These are phyloP conservation scores for Fusarium sp. DNA, from an alignment of 2,329 filamentous ascomycete species.

Conservation along the genomic window DNA sequence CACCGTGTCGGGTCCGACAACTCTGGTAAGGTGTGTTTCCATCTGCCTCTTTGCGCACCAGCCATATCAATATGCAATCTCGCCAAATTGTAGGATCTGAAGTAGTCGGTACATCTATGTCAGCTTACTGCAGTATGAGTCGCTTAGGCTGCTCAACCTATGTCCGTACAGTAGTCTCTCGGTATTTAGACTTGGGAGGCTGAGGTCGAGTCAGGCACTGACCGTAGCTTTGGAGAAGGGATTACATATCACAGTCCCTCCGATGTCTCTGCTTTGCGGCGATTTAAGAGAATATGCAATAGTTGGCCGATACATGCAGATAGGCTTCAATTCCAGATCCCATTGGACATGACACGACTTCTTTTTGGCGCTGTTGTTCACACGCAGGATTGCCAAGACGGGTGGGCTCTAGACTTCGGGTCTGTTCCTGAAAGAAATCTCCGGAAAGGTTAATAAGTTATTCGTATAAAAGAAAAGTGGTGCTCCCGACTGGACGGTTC, in stretches of 20 bases:
- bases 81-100: not conserved
- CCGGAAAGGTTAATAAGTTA: constrained; percentile 31
- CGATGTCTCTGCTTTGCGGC: constrained; percentile 5
- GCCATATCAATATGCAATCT: not conserved
- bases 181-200: constrained; percentile 20
- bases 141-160: constrained; percentile 10
- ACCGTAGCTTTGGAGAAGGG: constrained; percentile 9
- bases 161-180: constrained; percentile 1
- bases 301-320: constrained; percentile 5
- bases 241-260: not conserved
- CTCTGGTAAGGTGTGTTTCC: constrained; percentile 5
- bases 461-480: constrained; percentile 32
- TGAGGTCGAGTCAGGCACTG: constrained; percentile 33
- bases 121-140: constrained; percentile 1
- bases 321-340: not conserved
- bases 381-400: constrained; percentile 15
- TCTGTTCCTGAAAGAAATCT: constrained; percentile 36
- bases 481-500: constrained; percentile 40
- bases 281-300: not conserved
- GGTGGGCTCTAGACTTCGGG: constrained; percentile 20
- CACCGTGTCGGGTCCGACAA: constrained; percentile 6
- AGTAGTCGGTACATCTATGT: not conserved
- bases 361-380: not conserved
- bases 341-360: not conserved
- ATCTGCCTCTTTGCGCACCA: not conserved